Percentiles rank a stretch among this genome's conserved stretches.
phyloP scores from a whole-genome alignment of 2,329 filamentous ascomycete species.

The Didymella sp. region DNA sequence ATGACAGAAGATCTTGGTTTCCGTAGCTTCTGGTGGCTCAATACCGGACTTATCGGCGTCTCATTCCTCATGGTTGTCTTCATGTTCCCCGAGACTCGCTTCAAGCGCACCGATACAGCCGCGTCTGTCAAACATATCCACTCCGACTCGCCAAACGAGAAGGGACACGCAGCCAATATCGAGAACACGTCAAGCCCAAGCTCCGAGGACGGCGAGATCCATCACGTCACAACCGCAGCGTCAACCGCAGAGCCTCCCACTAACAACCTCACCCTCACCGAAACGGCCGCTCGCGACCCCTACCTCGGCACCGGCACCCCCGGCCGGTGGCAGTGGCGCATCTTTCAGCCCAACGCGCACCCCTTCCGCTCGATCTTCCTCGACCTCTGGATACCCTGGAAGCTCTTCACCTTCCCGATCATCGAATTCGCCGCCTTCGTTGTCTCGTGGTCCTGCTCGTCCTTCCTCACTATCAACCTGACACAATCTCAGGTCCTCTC shows the following conservation, averaged over 20 bases:
- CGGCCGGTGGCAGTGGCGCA: constrained; percentile 62
- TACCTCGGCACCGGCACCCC: constrained; percentile 64
- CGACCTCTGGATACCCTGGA: constrained; percentile 68
- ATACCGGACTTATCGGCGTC: constrained; percentile 61
- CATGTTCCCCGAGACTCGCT: constrained; percentile 70
- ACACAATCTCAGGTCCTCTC: constrained; percentile 63
- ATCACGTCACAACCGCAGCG: constrained; percentile 32
- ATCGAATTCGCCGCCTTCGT: constrained; percentile 68
- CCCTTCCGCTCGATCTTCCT: constrained; percentile 56
- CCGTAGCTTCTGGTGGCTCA: constrained; percentile 72
- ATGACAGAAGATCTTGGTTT: constrained; percentile 67
- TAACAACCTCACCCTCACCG: constrained; percentile 34
- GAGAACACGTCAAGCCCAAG: constrained; percentile 22
- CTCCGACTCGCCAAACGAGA: constrained; percentile 26
- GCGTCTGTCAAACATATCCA: constrained; percentile 16
- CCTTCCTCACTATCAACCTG: constrained; percentile 67
- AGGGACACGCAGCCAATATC: constrained; percentile 20
- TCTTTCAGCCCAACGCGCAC: constrained; percentile 60
- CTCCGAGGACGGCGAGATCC: constrained; percentile 30
- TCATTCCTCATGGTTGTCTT: constrained; percentile 62
- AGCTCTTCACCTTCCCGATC: constrained; percentile 68
- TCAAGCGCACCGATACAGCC: constrained; percentile 56
- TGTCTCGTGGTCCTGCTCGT: constrained; percentile 65
- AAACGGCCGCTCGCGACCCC: constrained; percentile 59
- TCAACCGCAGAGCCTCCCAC: constrained; percentile 17